Evolutionary conservation across 768 basidiomycete genomes (phyloP).

Genomic region (Cubamyces sp.): DNA sequence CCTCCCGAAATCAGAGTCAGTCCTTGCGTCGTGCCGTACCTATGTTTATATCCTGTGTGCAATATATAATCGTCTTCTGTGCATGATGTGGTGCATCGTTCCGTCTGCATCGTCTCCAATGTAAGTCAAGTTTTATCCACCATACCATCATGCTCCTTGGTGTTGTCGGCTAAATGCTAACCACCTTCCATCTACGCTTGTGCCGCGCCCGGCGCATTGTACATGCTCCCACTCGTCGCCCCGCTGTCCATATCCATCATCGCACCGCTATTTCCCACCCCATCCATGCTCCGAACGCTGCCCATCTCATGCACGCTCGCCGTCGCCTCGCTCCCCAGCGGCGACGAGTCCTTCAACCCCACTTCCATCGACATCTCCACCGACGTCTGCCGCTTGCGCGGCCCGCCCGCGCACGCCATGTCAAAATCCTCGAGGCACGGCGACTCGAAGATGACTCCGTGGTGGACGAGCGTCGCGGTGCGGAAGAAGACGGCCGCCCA

Average conservation of each 20-base stretch:
- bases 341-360: too few relatives aligned
- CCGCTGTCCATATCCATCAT: not conserved
- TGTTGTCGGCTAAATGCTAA: not conserved
- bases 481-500: conserved; percentile 54
- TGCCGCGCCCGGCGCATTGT: not conserved
- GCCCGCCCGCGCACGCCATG: conserved; percentile 8
- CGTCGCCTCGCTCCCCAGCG: too few relatives aligned
- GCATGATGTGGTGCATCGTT: too few relatives aligned
- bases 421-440: conserved; percentile 43
- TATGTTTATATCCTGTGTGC: too few relatives aligned
- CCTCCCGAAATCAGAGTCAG: conserved; percentile 9
- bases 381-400: conserved; percentile 1
- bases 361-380: not conserved
- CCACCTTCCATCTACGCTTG: not conserved
- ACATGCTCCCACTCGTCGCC: not conserved
- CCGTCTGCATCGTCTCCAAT: too few relatives aligned
- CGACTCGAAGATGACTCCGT: conserved; percentile 47
- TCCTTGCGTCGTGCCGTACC: conserved; percentile 10
- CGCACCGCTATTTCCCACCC: not conserved
- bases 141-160: too few relatives aligned
- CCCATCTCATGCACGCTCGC: too few relatives aligned
- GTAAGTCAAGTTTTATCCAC: too few relatives aligned
- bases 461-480: conserved; percentile 42
- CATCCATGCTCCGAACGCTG: too few relatives aligned
- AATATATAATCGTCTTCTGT: too few relatives aligned